A percentile compares a stretch with the other conserved stretches of the same genome.
Conservation (phyloP, 2,329 filamentous ascomycete genomes). For the Colletotrichum sp. region DNA sequence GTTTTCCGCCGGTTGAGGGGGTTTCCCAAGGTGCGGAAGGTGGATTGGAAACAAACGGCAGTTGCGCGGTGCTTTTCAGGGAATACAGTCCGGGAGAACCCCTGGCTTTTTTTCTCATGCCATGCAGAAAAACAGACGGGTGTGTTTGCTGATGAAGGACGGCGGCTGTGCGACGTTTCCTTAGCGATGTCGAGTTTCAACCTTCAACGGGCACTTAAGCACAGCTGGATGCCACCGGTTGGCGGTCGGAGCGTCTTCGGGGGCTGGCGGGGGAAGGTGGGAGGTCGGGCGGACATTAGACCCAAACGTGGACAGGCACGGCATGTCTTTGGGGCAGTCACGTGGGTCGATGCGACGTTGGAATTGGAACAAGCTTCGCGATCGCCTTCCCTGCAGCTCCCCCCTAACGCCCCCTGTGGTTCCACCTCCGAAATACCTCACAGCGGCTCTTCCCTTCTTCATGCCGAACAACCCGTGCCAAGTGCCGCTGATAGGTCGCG, state of each 20-base stretch:
- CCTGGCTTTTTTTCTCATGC: not conserved
- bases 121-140: not conserved
- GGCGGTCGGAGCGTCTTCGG: conserved; percentile 1
- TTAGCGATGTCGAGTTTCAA: conserved; percentile 2
- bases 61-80: not conserved
- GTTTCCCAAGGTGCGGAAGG: not conserved
- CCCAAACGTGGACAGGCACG: not conserved
- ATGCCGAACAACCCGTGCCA: not conserved
- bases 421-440: not conserved
- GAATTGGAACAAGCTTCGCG: conserved; percentile 16
- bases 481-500: not conserved
- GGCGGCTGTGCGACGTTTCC: not conserved
- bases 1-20: not conserved
- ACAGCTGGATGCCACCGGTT: not conserved
- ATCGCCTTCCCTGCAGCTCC: not conserved
- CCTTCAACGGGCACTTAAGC: not conserved
- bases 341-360: conserved; percentile 18
- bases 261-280: not conserved
- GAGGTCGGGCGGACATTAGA: conserved; percentile 2
- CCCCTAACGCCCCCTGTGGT: not conserved
- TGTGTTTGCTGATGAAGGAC: not conserved
- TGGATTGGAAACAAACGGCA: not conserved
- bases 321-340: conserved; percentile 4
- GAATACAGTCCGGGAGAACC: not conserved
- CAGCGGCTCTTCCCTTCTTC: not conserved